Conservation (phyloP, 2,329 filamentous ascomycete genomes). For the Fusarium scirpi region DNA sequence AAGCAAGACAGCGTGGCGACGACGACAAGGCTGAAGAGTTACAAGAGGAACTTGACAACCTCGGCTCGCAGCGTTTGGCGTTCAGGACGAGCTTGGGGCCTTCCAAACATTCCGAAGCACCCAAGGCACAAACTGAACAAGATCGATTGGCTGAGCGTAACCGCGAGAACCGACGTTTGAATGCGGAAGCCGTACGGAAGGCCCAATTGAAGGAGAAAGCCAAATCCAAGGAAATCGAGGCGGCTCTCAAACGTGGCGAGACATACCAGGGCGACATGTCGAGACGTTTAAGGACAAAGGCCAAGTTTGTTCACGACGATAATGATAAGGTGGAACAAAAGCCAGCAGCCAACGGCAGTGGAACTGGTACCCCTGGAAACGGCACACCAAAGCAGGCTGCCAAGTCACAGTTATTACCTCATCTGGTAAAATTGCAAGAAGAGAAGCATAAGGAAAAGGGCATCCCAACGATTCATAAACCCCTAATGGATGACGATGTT, state of each 20-base stretch:
- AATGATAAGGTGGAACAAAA: constrained; percentile 63
- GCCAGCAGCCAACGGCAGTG: constrained; percentile 62
- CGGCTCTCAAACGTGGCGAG: constrained; percentile 73
- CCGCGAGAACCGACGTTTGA: constrained; percentile 82
- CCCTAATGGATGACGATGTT: constrained; percentile 90
- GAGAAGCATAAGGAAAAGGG: constrained; percentile 68
- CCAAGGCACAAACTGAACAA: constrained; percentile 72
- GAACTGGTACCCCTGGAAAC: constrained; percentile 64
- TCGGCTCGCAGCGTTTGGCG: constrained; percentile 78
- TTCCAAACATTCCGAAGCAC: constrained; percentile 63
- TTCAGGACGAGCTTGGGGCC: constrained; percentile 73
- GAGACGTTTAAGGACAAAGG: constrained; percentile 73
- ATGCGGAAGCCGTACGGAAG: constrained; percentile 89
- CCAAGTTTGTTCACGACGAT: constrained; percentile 75
- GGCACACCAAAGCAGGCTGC: constrained; percentile 63
- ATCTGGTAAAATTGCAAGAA: constrained; percentile 66
- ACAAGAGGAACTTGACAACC: constrained; percentile 70
- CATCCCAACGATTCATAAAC: constrained; percentile 78
- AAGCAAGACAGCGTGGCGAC: constrained; percentile 74
- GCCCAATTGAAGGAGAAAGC: constrained; percentile 86
- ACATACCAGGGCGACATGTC: constrained; percentile 68
- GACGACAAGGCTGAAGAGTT: constrained; percentile 66
- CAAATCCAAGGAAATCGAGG: constrained; percentile 69
- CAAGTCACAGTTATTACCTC: constrained; percentile 59
- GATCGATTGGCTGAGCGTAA: constrained; percentile 88